These are phyloP conservation scores for Talaromyces borbonicus DNA, from an alignment of 495 filamentous ascomycete species.

Conservation along the genomic window DNA sequence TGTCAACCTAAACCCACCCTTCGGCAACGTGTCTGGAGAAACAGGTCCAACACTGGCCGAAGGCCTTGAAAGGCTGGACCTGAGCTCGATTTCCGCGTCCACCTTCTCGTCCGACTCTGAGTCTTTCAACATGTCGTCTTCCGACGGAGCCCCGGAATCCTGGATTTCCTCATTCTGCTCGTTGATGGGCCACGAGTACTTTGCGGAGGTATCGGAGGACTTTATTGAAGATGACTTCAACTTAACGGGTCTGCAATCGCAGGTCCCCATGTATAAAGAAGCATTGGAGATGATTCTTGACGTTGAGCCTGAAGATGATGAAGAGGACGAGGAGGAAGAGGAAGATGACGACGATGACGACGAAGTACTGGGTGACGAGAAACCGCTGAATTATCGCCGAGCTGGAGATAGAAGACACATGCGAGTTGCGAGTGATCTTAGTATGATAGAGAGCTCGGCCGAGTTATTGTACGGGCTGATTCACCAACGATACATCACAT, in stretches of 20 bases:
- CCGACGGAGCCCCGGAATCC: conserved; percentile 78
- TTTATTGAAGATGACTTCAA: conserved; percentile 99
- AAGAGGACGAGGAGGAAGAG: conserved; percentile 59
- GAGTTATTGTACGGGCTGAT: conserved; percentile 97
- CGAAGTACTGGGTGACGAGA: conserved; percentile 57
- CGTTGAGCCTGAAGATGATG: conserved; percentile 88
- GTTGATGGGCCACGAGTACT: conserved; percentile 93
- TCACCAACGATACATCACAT: conserved; percentile 97
- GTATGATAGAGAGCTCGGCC: conserved; percentile 90
- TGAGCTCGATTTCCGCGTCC: conserved; percentile 41
- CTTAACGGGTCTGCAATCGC: conserved; percentile 84
- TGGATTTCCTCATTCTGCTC: conserved; percentile 98
- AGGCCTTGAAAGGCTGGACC: conserved; percentile 42
- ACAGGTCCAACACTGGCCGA: conserved; percentile 42
- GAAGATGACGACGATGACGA: conserved; percentile 71
- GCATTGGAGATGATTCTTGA: conserved; percentile 96
- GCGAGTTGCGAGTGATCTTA: conserved; percentile 81
- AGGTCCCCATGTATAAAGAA: conserved; percentile 99
- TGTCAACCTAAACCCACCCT: conserved; percentile 13
- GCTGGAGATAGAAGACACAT: conserved; percentile 65
- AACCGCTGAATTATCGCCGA: conserved; percentile 46
- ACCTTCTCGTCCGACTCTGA: conserved; percentile 33
- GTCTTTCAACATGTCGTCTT: conserved; percentile 52
- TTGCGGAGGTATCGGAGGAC: conserved; percentile 95
- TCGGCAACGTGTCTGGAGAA: conserved; percentile 45